Evolutionary conservation across 1,139 yeast species (phyloP), one percentile per base, ranked within the genome.

Genomic region (Taphrina pruni): DNA sequence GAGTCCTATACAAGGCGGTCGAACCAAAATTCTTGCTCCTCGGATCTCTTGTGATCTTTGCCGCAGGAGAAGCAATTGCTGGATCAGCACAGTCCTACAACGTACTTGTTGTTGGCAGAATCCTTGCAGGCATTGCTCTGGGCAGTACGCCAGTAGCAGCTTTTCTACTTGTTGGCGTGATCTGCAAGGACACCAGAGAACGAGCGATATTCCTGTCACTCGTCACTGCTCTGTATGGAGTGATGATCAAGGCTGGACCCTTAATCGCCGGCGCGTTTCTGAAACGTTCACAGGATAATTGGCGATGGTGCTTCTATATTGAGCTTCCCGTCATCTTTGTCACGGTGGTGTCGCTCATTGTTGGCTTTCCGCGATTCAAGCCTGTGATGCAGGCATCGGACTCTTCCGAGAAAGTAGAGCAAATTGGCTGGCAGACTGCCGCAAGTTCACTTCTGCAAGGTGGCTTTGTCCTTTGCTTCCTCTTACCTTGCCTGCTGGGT

Each of bases 191-290:
- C 41, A 45, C 60, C 46, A 32, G 54, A 35, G 43, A 21, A 8
- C 36, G 67, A 11, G 38, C 67, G 2, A 36, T 64, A 11, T 45
- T 35, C 38, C 48, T 64, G 21, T 46, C 61, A 20, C 20, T 64
- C 20, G 58, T 64, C 48, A 54, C 39, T 17, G 67, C 61, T 9
- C 38, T 38, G 17, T 64, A 64, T 36, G 67, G 61, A n/a, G 46
- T 64, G 38, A 64, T 64, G 67, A 41, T 64, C 60, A 64, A 64
- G 51, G 55, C 46, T 17, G 60, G 61, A 9, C 67, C 67, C 1
- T 7, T 64, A 26, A 14, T 64, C 9, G 43, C 67, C 12, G 67
- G 67, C 14, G 67, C 61, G 6, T 35, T 64, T 6, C 46, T 58
- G 26, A 43, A 58, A 3, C 51, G 20, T 7, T 45, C 62, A 12